A percentile compares a stretch with the other conserved stretches of the same genome.
Conservation (phyloP, 306 rosid genomes). For the Ceratonia siliqua region DNA sequence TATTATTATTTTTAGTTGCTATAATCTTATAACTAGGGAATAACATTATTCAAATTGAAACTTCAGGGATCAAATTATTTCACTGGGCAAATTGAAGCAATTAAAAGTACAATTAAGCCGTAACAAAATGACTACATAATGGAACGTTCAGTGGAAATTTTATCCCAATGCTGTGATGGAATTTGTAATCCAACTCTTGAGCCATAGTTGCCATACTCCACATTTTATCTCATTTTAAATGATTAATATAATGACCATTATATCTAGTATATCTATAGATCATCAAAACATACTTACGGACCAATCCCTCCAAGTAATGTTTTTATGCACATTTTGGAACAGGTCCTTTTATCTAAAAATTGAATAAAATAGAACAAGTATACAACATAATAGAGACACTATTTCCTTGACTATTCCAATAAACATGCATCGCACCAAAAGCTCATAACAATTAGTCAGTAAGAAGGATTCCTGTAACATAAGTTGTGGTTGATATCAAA, state of each 20-base stretch:
- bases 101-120: neutral
- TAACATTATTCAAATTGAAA: neutral
- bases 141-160: neutral
- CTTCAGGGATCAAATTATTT: neutral
- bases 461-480: neutral
- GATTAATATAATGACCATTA: neutral
- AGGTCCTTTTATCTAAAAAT: constrained; percentile 1
- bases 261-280: neutral
- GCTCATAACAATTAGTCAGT: neutral
- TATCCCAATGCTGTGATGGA: neutral
- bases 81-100: neutral
- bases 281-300: neutral
- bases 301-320: neutral
- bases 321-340: neutral
- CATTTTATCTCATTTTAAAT: neutral
- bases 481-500: neutral
- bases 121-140: neutral
- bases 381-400: neutral
- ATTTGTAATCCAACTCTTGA: neutral
- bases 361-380: neutral
- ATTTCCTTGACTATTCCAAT: neutral
- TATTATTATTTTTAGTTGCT: neutral
- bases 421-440: constrained; percentile 17
- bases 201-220: constrained; percentile 17
- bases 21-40: neutral